phyloP scores from a whole-genome alignment of 148 eudicot species.

The Oxyria digyna region DNA sequence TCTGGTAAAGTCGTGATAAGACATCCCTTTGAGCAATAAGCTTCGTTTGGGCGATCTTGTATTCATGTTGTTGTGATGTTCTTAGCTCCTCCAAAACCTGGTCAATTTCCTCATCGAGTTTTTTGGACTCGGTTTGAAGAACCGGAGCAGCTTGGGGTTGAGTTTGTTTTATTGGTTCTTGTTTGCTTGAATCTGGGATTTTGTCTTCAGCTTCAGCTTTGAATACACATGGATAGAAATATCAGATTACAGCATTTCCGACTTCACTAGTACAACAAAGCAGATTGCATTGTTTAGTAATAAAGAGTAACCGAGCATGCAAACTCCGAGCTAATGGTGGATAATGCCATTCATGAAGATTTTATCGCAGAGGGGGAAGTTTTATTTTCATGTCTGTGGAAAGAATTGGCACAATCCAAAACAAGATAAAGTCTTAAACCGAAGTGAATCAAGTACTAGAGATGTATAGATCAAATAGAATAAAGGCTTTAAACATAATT shows the following conservation, averaged over 20 bases:
- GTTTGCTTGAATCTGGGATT: background rate
- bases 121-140: slow-evolving; percentile 23
- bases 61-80: slow-evolving; percentile 55
- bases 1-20: slow-evolving; percentile 36
- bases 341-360: background rate
- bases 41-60: slow-evolving; percentile 37
- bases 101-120: slow-evolving; percentile 46
- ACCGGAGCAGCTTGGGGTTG: background rate
- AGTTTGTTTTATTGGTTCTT: background rate
- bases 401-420: background rate
- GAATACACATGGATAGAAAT: background rate
- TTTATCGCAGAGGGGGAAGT: background rate
- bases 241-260: background rate
- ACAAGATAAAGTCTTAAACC: background rate
- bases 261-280: background rate
- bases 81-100: slow-evolving; percentile 42
- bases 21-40: slow-evolving; percentile 49
- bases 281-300: background rate
- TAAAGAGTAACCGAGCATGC: background rate
- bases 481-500: background rate
- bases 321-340: background rate
- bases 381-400: background rate
- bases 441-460: background rate
- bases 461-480: background rate
- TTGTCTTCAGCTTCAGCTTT: slow-evolving; percentile 1